phyloP scores from a whole-genome alignment of 371 early-diverging fungal species.

The Haplosporangium sp. region DNA sequence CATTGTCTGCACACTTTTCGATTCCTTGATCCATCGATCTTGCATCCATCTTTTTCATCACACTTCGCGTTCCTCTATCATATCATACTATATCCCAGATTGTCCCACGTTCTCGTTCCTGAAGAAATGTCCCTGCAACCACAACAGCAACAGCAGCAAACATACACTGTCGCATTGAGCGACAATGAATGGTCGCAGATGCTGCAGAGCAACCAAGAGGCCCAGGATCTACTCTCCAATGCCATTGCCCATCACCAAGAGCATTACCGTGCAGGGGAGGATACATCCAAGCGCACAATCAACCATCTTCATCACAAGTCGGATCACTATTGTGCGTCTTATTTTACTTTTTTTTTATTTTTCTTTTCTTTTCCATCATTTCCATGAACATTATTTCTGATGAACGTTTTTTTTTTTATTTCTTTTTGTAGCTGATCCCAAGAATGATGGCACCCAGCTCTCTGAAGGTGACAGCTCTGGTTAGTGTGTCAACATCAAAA shows the following conservation, averaged over 20 bases:
- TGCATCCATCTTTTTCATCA: no score
- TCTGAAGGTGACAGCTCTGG: constrained; percentile 35
- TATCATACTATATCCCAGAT: no score
- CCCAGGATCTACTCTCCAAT: constrained; percentile 15
- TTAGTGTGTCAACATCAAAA: neutral
- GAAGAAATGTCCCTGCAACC: constrained; percentile 13
- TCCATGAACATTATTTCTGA: no score
- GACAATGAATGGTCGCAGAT: constrained; percentile 19
- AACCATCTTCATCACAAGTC: constrained; percentile 24
- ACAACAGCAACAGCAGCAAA: neutral
- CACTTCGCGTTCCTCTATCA: no score
- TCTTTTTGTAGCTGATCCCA: neutral
- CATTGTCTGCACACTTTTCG: no score
- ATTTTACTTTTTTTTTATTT: neutral
- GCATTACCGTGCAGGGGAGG: constrained; percentile 5
- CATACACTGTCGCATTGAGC: constrained; percentile 9
- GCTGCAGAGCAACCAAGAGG: constrained; percentile 15
- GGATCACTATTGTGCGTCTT: constrained; percentile 9
- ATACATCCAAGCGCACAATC: constrained; percentile 5
- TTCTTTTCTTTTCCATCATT: no score
- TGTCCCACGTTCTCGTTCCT: neutral
- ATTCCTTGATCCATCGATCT: no score
- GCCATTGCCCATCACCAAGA: constrained; percentile 14
- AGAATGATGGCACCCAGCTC: constrained; percentile 3
- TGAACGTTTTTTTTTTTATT: neutral